phyloP scores from a whole-genome alignment of 2,329 filamentous ascomycete genomes.

The Xylariomycetidae sp. region DNA sequence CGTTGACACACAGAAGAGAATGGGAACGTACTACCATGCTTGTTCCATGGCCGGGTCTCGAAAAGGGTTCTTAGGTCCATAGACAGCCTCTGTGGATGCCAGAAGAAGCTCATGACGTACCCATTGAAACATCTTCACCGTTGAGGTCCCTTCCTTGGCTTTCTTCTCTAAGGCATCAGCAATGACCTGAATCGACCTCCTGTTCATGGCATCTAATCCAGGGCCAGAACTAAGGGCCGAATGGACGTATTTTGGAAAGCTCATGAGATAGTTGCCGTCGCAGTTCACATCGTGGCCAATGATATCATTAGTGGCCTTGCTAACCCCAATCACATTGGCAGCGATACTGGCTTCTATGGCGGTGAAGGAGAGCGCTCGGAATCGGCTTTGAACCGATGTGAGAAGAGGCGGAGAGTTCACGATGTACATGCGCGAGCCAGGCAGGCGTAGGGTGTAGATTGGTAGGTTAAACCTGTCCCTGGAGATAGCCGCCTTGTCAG shows the following conservation, averaged over 20 bases:
- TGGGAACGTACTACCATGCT: conserved; percentile 13
- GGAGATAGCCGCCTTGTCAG: neutral
- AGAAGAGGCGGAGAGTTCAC: conserved; percentile 4
- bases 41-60: conserved; percentile 11
- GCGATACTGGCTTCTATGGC: conserved; percentile 2
- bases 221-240: conserved; percentile 9
- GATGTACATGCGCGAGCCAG: conserved; percentile 3
- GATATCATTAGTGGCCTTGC: conserved; percentile 4
- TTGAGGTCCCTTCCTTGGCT: conserved; percentile 2
- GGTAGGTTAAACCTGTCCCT: conserved; percentile 1
- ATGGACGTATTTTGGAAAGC: conserved; percentile 11
- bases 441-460: conserved; percentile 7
- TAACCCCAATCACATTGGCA: conserved; percentile 3
- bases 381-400: conserved; percentile 1
- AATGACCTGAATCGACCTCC: conserved; percentile 9
- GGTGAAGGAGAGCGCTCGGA: conserved; percentile 4
- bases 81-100: conserved; percentile 14
- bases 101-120: conserved; percentile 11
- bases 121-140: conserved; percentile 14
- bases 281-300: conserved; percentile 3
- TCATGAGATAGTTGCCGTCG: conserved; percentile 11
- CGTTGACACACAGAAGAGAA: neutral
- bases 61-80: conserved; percentile 18
- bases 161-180: conserved; percentile 7
- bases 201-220: conserved; percentile 14